Conservation (phyloP, 352 stramenopile genomes). For the Globisporangium middletonii region DNA sequence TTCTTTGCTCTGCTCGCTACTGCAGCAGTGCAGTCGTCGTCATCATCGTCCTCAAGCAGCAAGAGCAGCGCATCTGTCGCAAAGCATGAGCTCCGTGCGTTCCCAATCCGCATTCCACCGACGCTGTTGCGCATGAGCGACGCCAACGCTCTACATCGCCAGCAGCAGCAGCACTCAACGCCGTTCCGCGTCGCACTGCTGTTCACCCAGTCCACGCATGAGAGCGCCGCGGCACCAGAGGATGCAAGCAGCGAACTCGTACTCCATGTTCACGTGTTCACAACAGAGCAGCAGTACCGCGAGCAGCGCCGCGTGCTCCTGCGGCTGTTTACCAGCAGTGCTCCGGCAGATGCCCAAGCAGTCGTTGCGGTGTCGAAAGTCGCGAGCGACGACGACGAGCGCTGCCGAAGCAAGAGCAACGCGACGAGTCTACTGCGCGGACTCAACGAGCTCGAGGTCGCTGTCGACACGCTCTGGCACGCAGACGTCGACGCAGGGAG, state of each 20-base stretch:
- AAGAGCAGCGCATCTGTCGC: background rate
- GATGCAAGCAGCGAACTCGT: background rate
- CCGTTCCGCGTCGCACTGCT: slow-evolving; percentile 4
- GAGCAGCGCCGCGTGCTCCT: slow-evolving; percentile 7
- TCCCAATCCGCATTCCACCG: slow-evolving; percentile 21
- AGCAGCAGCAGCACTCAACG: background rate
- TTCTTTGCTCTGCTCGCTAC: slow-evolving; percentile 36
- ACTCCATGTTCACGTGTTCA: slow-evolving; percentile 10
- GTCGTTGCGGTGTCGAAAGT: slow-evolving; percentile 9
- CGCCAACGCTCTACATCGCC: background rate
- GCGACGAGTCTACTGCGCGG: slow-evolving; percentile 7
- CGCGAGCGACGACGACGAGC: background rate
- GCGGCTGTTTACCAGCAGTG: slow-evolving; percentile 1
- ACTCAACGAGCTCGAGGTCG: slow-evolving; percentile 8
- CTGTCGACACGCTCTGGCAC: slow-evolving; percentile 13
- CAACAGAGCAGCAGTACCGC: slow-evolving; percentile 11
- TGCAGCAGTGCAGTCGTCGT: background rate
- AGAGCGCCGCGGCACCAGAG: background rate
- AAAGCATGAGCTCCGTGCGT: slow-evolving; percentile 15
- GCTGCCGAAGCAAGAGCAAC: slow-evolving; percentile 10
- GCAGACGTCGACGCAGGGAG: too few relatives aligned
- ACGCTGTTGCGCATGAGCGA: slow-evolving; percentile 11
- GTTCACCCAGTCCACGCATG: slow-evolving; percentile 4
- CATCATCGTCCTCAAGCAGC: background rate
- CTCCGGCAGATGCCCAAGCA: background rate